Evolutionary conservation across 2,329 filamentous ascomycete species (phyloP).

Genomic region (Fusarium mexicanum): DNA sequence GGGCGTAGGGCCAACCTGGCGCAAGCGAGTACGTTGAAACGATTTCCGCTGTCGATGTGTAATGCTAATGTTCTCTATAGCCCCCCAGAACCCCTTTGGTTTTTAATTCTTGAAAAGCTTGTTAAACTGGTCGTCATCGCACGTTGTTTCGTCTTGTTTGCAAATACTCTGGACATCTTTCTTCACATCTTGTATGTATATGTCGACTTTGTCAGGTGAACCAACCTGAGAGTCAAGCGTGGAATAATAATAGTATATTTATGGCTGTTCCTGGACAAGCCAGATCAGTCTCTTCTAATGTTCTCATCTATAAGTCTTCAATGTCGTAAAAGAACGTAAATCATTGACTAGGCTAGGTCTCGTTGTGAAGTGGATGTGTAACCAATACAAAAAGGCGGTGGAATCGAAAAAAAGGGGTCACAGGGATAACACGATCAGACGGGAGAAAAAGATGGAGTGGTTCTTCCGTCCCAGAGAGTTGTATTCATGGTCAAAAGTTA

Average conservation of each 20-base stretch:
- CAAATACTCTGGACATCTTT: conserved; percentile 40
- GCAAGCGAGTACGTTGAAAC: conserved; percentile 86
- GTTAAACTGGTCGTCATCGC: conserved; percentile 1
- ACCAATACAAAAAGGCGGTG: neutral
- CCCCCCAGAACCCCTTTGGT: conserved; percentile 64
- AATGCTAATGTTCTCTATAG: conserved; percentile 46
- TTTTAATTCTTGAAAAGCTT: conserved; percentile 48
- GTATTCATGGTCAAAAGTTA: neutral
- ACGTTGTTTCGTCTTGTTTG: conserved; percentile 11
- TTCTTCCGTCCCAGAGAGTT: neutral
- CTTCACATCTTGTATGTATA: conserved; percentile 39
- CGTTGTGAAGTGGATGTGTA: neutral
- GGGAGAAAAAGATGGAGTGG: neutral
- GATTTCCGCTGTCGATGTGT: neutral
- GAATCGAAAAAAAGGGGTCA: neutral
- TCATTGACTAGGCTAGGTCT: neutral
- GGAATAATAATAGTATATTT: conserved; percentile 42
- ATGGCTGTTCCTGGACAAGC: conserved; percentile 12
- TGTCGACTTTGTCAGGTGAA: conserved; percentile 34
- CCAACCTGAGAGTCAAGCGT: conserved; percentile 29
- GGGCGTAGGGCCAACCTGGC: conserved; percentile 89
- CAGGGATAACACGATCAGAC: neutral
- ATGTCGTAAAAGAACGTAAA: conserved; percentile 1
- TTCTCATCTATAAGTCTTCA: conserved; percentile 25
- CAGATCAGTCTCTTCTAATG: conserved; percentile 32